Conservation (phyloP, 768 basidiomycete genomes). For the Lepiota subincarnata region DNA sequence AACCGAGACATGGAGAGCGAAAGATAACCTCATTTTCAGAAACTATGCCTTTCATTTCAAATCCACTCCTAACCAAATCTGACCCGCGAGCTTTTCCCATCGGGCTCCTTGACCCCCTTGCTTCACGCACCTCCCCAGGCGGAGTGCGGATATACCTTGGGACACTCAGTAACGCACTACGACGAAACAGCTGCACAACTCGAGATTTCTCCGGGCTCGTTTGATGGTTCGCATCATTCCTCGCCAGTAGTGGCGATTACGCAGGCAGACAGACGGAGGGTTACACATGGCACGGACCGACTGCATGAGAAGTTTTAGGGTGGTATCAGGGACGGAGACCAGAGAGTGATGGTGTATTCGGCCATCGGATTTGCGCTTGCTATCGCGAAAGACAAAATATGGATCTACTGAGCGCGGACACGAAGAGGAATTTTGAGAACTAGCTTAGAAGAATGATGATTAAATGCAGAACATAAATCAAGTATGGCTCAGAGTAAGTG, state of each 20-base stretch:
- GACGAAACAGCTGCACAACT: conserved; percentile 70
- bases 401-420: conserved; percentile 50
- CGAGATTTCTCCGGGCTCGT: conserved; percentile 75
- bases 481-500: conserved; percentile 72
- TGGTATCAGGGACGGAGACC: conserved; percentile 67
- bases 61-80: conserved; percentile 56
- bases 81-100: conserved; percentile 56
- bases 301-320: conserved; percentile 71
- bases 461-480: conserved; percentile 83
- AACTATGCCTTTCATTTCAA: conserved; percentile 59
- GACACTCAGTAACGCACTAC: conserved; percentile 66
- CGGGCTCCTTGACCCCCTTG: conserved; percentile 61
- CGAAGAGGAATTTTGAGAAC: conserved; percentile 56
- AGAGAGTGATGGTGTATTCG: conserved; percentile 80
- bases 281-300: conserved; percentile 65
- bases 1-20: no score
- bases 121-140: conserved; percentile 64
- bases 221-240: conserved; percentile 66
- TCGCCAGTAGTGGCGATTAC: conserved; percentile 62
- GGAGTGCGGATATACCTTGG: conserved; percentile 69
- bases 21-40: conserved; percentile 22
- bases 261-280: conserved; percentile 50
- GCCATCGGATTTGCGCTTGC: conserved; percentile 71
- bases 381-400: conserved; percentile 64
- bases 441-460: conserved; percentile 68